Conservation (phyloP, 2,329 filamentous ascomycete species). For the Aspergillus proliferans region DNA sequence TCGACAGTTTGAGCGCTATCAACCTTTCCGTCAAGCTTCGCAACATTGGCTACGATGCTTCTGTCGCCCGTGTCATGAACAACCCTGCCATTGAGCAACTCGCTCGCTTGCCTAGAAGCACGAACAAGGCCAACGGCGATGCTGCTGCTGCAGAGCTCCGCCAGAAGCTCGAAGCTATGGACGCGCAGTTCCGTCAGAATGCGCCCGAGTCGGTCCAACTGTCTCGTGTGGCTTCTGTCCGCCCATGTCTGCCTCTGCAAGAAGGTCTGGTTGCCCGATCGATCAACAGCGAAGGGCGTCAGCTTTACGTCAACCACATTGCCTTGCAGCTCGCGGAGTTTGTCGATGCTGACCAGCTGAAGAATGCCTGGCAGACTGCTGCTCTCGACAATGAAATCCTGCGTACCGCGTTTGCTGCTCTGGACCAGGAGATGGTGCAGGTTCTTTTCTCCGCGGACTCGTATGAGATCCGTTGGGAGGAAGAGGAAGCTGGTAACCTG, state of each 20-base stretch:
- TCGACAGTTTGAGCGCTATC: conserved; percentile 35
- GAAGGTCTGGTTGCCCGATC: conserved; percentile 34
- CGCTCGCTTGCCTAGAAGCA: conserved; percentile 17
- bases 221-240: conserved; percentile 11
- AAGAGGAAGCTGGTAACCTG: conserved; percentile 9
- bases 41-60: conserved; percentile 27
- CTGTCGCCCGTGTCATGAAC: conserved; percentile 30
- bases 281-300: conserved; percentile 22
- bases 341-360: conserved; percentile 22
- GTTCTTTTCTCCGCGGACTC: conserved; percentile 23
- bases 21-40: conserved; percentile 29
- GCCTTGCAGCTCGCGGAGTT: conserved; percentile 25
- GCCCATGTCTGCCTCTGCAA: conserved; percentile 27
- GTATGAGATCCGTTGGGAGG: conserved; percentile 14
- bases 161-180: conserved; percentile 12
- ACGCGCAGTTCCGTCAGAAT: conserved; percentile 13
- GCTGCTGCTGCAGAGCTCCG: conserved; percentile 2
- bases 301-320: conserved; percentile 36
- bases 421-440: conserved; percentile 29
- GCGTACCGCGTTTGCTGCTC: conserved; percentile 33
- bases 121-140: conserved; percentile 1
- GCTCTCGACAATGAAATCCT: conserved; percentile 32
- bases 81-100: conserved; percentile 31
- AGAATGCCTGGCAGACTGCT: conserved; percentile 22
- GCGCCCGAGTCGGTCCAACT: conserved; percentile 7